Evolutionary conservation across 2,329 filamentous ascomycete genomes (phyloP).

Genomic region (Pseudogymnoascus sp.): DNA sequence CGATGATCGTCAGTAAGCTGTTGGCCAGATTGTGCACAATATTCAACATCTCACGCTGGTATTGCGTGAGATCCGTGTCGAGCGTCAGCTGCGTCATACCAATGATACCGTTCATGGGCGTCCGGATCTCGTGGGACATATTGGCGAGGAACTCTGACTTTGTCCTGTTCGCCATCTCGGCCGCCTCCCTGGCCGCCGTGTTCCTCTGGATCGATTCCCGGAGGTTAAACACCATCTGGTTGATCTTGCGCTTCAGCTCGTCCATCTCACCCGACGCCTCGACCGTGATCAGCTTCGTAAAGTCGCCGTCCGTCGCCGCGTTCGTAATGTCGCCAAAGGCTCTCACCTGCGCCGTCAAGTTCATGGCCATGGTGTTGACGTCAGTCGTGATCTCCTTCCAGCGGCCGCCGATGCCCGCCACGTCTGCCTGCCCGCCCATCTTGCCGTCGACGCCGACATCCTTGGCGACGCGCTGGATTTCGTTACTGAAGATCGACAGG

Average conservation of each 20-base stretch:
- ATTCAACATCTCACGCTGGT: slow-evolving; percentile 96
- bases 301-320: slow-evolving; percentile 91
- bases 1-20: slow-evolving; percentile 92
- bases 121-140: slow-evolving; percentile 98
- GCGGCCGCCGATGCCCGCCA: slow-evolving; percentile 81
- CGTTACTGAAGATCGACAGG: slow-evolving; percentile 89
- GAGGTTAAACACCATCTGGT: slow-evolving; percentile 96
- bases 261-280: slow-evolving; percentile 99
- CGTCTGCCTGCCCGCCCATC: slow-evolving; percentile 95
- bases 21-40: slow-evolving; percentile 96
- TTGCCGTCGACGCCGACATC: slow-evolving; percentile 97
- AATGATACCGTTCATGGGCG: slow-evolving; percentile 91
- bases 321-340: slow-evolving; percentile 99
- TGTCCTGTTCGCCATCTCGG: slow-evolving; percentile 93
- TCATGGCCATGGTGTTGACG: slow-evolving; percentile 41
- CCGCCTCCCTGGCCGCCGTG: slow-evolving; percentile 88
- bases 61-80: slow-evolving; percentile 88
- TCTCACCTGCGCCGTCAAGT: slow-evolving; percentile 88
- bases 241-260: slow-evolving; percentile 97
- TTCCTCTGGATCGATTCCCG: slow-evolving; percentile 95
- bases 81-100: slow-evolving; percentile 96
- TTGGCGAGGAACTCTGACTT: slow-evolving; percentile 98
- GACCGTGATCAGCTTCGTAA: slow-evolving; percentile 92
- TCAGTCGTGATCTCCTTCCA: slow-evolving; percentile 92
- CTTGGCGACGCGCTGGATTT: slow-evolving; percentile 89